Evolutionary conservation across 1,284 basidiomycete species (phyloP).

Genomic region (Sporisorium exsertum): DNA sequence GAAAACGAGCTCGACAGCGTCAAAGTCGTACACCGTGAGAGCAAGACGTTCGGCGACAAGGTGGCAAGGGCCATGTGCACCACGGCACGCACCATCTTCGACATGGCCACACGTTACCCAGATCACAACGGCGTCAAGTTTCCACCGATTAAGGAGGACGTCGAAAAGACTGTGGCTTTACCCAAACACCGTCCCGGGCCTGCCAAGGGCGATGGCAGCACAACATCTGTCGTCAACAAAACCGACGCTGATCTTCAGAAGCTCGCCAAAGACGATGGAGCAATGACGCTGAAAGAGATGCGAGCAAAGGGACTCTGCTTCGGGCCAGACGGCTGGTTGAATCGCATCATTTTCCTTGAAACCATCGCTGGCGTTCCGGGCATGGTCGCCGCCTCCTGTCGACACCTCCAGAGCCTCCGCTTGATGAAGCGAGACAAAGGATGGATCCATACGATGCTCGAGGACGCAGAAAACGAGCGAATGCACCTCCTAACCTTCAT

Average conservation of each 20-base stretch:
- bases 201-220: neutral
- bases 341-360: conserved; percentile 63
- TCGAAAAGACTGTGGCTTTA: conserved; percentile 41
- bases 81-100: conserved; percentile 43
- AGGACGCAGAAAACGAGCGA: conserved; percentile 63
- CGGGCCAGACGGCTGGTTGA: conserved; percentile 59
- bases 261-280: conserved; percentile 10
- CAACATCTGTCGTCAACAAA: conserved; percentile 12
- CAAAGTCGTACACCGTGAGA: conserved; percentile 79
- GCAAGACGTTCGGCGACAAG: conserved; percentile 79
- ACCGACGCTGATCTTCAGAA: conserved; percentile 19
- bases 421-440: conserved; percentile 59
- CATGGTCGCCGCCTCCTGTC: conserved; percentile 88
- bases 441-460: conserved; percentile 61
- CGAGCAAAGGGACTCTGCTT: conserved; percentile 52
- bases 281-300: conserved; percentile 59
- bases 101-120: conserved; percentile 59
- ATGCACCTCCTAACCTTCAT: conserved; percentile 59
- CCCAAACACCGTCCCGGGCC: conserved; percentile 26
- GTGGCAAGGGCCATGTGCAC: conserved; percentile 73
- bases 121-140: conserved; percentile 47
- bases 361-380: conserved; percentile 86
- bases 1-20: conserved; percentile 79
- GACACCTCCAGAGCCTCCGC: conserved; percentile 73
- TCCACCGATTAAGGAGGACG: conserved; percentile 44